Percentiles rank a stretch among this genome's conserved stretches.
Evolutionary conservation across 139 green algal species (phyloP).

Genomic region (Chlorella sp.): DNA sequence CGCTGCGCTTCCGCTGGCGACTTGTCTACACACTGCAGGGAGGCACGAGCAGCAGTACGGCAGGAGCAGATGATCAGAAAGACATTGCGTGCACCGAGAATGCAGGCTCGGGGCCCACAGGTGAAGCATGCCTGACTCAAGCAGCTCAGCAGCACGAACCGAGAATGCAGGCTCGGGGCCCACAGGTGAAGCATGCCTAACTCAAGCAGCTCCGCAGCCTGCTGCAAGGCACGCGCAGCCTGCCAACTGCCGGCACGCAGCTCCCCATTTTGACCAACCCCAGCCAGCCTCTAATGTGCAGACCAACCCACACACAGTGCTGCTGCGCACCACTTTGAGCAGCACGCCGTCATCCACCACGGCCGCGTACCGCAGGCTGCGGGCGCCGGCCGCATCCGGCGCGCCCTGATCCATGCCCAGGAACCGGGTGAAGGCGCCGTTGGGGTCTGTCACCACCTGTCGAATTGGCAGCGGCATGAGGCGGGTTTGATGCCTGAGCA

Average conservation of each 20-base stretch:
- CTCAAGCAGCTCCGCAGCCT: neutral
- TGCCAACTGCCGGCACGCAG: no score
- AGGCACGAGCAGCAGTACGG: no score
- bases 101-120: no score
- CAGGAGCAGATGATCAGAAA: no score
- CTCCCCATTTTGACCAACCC: neutral
- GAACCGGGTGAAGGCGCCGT: conserved; percentile 39
- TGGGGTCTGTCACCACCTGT: conserved; percentile 35
- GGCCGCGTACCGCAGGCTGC: conserved; percentile 40
- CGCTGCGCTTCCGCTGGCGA: conserved; percentile 30
- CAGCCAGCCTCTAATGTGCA: neutral
- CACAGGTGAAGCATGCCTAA: neutral
- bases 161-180: no score
- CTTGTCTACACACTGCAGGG: conserved; percentile 29
- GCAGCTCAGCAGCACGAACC: no score
- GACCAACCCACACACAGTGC: neutral
- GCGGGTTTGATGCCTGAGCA: no score
- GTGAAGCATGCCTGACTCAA: no score
- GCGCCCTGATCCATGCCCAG: conserved; percentile 46
- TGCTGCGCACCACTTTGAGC: conserved; percentile 49
- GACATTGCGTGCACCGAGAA: no score
- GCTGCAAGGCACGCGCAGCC: no score
- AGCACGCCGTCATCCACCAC: conserved; percentile 52
- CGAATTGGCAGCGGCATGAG: no score
- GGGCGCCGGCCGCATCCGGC: neutral